phyloP scores from a whole-genome alignment of 495 filamentous ascomycete genomes.

The Tirmania nivea region DNA sequence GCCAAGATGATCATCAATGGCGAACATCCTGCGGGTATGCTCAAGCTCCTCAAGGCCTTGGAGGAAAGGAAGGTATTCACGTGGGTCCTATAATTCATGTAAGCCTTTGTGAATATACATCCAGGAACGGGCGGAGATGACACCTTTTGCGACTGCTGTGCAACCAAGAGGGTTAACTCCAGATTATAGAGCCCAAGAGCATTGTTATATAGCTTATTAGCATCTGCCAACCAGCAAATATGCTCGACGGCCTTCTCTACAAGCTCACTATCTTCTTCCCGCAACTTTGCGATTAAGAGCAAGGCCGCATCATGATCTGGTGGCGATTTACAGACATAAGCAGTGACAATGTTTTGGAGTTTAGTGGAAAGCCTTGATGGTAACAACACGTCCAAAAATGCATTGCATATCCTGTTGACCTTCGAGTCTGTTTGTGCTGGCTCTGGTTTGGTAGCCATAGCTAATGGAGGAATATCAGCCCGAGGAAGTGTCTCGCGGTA shows the following conservation, averaged over 20 bases:
- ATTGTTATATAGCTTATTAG: conserved; percentile 78
- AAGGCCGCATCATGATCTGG: conserved; percentile 77
- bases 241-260: conserved; percentile 78
- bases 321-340: conserved; percentile 78
- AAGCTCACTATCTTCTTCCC: conserved; percentile 41
- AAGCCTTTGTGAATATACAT: background rate
- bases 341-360: conserved; percentile 81
- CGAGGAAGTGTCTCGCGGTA: conserved; percentile 56
- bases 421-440: conserved; percentile 30
- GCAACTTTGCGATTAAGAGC: conserved; percentile 48
- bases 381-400: conserved; percentile 43
- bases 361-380: conserved; percentile 40
- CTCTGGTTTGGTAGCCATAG: conserved; percentile 5
- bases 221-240: conserved; percentile 88
- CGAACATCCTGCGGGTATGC: conserved; percentile 45
- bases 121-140: background rate
- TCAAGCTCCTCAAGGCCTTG: conserved; percentile 60
- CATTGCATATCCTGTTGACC: conserved; percentile 75
- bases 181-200: conserved; percentile 80
- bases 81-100: conserved; percentile 37
- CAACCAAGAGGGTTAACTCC: conserved; percentile 70
- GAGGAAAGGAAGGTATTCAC: conserved; percentile 89
- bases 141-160: conserved; percentile 80
- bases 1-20: conserved; percentile 70
- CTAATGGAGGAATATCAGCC: conserved; percentile 14